Evolutionary conservation across 495 filamentous ascomycete species (phyloP), one percentile per base, ranked within the genome.

Genomic region (Penicillium alfredii): DNA sequence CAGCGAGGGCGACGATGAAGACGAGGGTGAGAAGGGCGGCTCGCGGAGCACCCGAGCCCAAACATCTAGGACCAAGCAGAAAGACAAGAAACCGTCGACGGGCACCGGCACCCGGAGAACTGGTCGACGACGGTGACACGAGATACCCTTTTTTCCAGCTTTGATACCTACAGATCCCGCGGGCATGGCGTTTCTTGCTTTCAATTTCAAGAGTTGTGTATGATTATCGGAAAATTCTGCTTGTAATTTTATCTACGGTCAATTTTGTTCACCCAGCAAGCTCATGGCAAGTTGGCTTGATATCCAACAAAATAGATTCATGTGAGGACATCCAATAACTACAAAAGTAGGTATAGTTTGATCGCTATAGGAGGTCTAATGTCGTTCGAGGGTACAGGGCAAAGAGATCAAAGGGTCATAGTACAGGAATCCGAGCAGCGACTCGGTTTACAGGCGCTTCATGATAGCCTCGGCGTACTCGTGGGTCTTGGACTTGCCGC

Each of bases 391-490:
- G 47, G 58, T 56, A 60, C 60, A 61, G 44, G 52, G 41, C 33
- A 41, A 57, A 54, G 29, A 54, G 45, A 47, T 47, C 51, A 51
- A 47, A 51, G 42, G 52, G 52, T 55, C 55, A 66, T 66, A 63
- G 60, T 63, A 64, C 57, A 68, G 34, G 20, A 45, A 40, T 58
- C 43, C 38, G 20, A 47, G 29, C 38, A 53, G 51, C 50, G 42
- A 51, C 20, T 14, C 35, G 24, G 27, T 54, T 68, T 81, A 88
- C 71, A 96, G 74, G 53, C 77, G 81, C 58, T 76, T 76, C 59
- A 94, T 93, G 64, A 97, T 94, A 38, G 92, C 90, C 23, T 75
- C 73, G 35, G 92, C 84, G 62, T 89, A 98, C 69, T 97, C 81
- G 64, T 78, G 65, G 46, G 90, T 98, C 76, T 88, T 90, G 30